Evolutionary conservation across 2,329 filamentous ascomycete genomes (phyloP).

Genomic region (Calonectria naviculata): DNA sequence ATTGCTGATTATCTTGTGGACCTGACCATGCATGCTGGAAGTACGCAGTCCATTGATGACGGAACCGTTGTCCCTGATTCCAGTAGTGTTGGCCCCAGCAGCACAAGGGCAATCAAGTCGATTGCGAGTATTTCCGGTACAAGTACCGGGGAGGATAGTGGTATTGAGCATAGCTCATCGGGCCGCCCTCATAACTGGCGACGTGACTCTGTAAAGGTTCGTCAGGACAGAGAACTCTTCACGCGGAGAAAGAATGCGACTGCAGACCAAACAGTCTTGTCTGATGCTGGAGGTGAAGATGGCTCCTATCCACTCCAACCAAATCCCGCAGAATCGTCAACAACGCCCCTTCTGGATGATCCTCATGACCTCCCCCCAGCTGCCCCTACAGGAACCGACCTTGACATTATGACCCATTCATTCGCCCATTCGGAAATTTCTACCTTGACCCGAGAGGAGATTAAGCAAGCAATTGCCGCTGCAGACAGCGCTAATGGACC

Average conservation of each 20-base stretch:
- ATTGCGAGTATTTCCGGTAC: slow-evolving; percentile 84
- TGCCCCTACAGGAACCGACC: slow-evolving; percentile 76
- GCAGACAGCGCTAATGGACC: slow-evolving; percentile 75
- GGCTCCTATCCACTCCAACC: slow-evolving; percentile 64
- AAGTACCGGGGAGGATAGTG: slow-evolving; percentile 77
- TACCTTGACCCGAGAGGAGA: slow-evolving; percentile 79
- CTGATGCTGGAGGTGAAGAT: slow-evolving; percentile 65
- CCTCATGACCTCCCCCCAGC: slow-evolving; percentile 70
- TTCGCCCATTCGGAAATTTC: slow-evolving; percentile 86
- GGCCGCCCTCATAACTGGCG: slow-evolving; percentile 75
- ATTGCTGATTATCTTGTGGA: slow-evolving; percentile 98
- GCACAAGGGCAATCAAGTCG: slow-evolving; percentile 88
- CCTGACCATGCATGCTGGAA: slow-evolving; percentile 93
- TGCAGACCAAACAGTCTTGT: slow-evolving; percentile 71
- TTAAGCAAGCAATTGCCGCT: slow-evolving; percentile 72
- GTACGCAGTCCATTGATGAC: slow-evolving; percentile 66
- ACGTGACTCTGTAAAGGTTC: slow-evolving; percentile 83
- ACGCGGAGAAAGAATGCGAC: slow-evolving; percentile 77
- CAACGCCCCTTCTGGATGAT: slow-evolving; percentile 76
- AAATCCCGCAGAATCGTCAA: slow-evolving; percentile 55
- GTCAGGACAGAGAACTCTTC: slow-evolving; percentile 91
- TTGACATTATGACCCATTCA: slow-evolving; percentile 82
- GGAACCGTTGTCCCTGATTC: slow-evolving; percentile 65
- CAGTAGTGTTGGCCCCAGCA: slow-evolving; percentile 82
- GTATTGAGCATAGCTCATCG: slow-evolving; percentile 69